phyloP scores from a whole-genome alignment of 139 green algal genomes.

The Tetraselmis chui region DNA sequence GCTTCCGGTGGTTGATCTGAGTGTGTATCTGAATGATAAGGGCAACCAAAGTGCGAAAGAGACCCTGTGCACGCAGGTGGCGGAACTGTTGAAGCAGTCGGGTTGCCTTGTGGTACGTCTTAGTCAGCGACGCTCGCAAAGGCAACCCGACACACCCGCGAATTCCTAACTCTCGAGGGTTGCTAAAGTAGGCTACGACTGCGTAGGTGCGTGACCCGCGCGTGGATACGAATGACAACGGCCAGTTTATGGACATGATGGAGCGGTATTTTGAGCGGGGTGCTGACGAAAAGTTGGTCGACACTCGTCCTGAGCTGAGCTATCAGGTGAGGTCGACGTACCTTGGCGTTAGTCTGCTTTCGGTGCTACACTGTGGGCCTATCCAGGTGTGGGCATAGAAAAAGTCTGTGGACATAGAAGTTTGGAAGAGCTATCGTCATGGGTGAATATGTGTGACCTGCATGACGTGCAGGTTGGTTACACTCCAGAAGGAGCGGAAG shows the following conservation, averaged over 20 bases:
- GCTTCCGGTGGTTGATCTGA: not conserved
- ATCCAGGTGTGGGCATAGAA: too few species aligned
- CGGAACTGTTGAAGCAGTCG: constrained; percentile 31
- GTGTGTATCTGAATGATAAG: not conserved
- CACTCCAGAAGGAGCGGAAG: constrained; percentile 76
- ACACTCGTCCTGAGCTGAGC: constrained; percentile 55
- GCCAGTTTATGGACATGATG: constrained; percentile 75
- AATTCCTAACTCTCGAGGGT: too few species aligned
- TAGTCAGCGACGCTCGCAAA: not conserved
- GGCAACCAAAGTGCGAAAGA: not conserved
- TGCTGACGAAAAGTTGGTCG: constrained; percentile 47
- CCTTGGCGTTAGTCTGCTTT: too few species aligned
- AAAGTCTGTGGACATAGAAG: too few species aligned
- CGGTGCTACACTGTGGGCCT: too few species aligned
- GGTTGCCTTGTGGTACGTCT: constrained; percentile 38
- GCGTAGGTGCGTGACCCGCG: constrained; percentile 61
- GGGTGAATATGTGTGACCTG: too few species aligned
- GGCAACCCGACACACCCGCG: not conserved
- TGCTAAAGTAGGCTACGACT: not conserved
- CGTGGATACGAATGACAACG: constrained; percentile 47
- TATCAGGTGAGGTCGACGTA: constrained; percentile 84
- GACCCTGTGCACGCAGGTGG: constrained; percentile 31
- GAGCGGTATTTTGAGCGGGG: constrained; percentile 76
- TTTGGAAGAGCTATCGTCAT: too few species aligned
- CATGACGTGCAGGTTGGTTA: constrained; percentile 66